A percentile compares a stretch with the other conserved stretches of the same genome.
Evolutionary conservation across 768 basidiomycete species (phyloP).

Genomic region (Trametes sanguinea): DNA sequence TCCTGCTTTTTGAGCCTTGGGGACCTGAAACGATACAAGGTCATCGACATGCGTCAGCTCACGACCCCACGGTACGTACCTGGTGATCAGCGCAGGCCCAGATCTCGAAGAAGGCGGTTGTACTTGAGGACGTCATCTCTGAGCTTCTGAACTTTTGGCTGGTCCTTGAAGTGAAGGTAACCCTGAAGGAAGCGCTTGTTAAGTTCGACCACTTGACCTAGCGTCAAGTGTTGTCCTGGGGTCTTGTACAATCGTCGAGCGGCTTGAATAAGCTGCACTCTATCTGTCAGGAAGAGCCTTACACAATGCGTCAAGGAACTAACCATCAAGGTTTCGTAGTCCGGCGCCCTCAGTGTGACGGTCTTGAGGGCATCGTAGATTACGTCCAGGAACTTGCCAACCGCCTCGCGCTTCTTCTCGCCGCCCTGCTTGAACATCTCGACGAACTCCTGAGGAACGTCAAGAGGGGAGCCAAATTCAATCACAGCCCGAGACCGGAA

Average conservation of each 20-base stretch:
- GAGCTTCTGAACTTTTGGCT: slow-evolving; percentile 83
- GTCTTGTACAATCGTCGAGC: slow-evolving; percentile 91
- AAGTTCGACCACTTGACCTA: slow-evolving; percentile 94
- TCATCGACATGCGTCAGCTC: background rate
- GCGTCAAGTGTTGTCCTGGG: slow-evolving; percentile 88
- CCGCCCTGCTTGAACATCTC: slow-evolving; percentile 93
- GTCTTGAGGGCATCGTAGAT: slow-evolving; percentile 94
- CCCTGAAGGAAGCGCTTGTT: slow-evolving; percentile 92
- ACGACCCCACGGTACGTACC: slow-evolving; percentile 38
- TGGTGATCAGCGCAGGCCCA: slow-evolving; percentile 95
- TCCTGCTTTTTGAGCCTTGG: slow-evolving; percentile 78
- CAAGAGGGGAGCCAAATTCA: slow-evolving; percentile 90
- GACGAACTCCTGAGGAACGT: slow-evolving; percentile 87
- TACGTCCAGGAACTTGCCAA: slow-evolving; percentile 83
- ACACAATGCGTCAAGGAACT: slow-evolving; percentile 19
- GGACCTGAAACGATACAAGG: slow-evolving; percentile 54
- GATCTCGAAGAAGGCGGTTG: slow-evolving; percentile 82
- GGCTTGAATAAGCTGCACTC: slow-evolving; percentile 87
- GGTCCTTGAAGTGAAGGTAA: slow-evolving; percentile 90
- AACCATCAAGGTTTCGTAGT: slow-evolving; percentile 98
- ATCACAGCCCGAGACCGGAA: slow-evolving; percentile 97
- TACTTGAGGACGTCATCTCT: slow-evolving; percentile 83
- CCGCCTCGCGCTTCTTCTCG: slow-evolving; percentile 83
- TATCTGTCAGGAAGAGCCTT: background rate
- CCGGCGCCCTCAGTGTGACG: slow-evolving; percentile 93